Base-by-base conservation (phyloP, 169 alveolate species). In the Plasmodium relictum region DNA sequence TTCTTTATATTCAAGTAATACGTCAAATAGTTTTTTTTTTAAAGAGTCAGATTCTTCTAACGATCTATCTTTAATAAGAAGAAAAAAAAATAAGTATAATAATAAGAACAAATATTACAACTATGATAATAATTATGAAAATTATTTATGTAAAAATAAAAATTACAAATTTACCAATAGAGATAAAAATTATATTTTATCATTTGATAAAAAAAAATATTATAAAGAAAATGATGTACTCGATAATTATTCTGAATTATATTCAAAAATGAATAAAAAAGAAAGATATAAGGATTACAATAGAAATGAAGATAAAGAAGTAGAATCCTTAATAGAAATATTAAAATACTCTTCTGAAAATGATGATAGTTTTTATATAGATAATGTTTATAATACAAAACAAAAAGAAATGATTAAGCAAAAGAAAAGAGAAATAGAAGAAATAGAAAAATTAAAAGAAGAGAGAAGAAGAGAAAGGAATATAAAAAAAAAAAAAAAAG, bases 241-340 rank as follows among this genome's bases (percentile, higher is more conserved):
- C n/a, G n/a, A n/a, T n/a, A n/a, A n/a, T n/a, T n/a, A n/a, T n/a
- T n/a, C n/a, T n/a, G n/a, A n/a, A n/a, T n/a, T n/a, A n/a, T n/a
- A n/a, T n/a, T n/a, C n/a, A n/a, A n/a, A n/a, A n/a, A 50, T 18
- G 20, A 26, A 14, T 58, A 26, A 18, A 39, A 59, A 42, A 63
- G 44, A 14, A 8, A 62, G 14, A 41, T 1, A 14, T 6, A 22
- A 74, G 14, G 56, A 37, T 10, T 31, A 37, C 62, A 62, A 50
- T 50, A 37, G 59, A 41, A 56, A 31, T n/a, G 65, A 62, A 39
- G 45, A 7, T 9, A 31, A 65, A 2, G 88, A 74, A n/a, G 88
- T 74, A 9, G 88, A 74, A 20, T 74, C 88, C 4, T 54, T 74
- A 6, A 20, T 74, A 7, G 88, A 74, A 45, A 74, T 74, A 4